Evolutionary conservation across 805 yeast species (phyloP).

Genomic region (Myxozyma vanderwaltii): DNA sequence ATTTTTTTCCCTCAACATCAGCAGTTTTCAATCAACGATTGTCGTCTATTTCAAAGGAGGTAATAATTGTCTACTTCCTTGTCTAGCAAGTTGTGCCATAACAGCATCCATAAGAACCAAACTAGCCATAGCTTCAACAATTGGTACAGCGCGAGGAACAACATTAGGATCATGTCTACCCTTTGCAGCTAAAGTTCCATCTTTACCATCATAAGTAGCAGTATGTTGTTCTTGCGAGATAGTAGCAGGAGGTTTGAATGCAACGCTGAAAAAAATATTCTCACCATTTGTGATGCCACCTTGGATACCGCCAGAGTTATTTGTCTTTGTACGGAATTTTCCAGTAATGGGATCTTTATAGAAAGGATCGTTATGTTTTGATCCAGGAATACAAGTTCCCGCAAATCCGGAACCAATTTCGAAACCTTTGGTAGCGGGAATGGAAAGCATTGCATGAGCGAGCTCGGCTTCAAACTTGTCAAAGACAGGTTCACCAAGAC

Average conservation of each 20-base stretch:
- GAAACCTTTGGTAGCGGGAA: conserved; percentile 97
- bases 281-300: conserved; percentile 99
- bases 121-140: conserved; percentile 98
- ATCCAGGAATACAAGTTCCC: conserved; percentile 89
- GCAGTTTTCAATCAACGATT: neutral
- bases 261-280: conserved; percentile 88
- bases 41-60: neutral
- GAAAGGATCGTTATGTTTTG: conserved; percentile 90
- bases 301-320: conserved; percentile 95
- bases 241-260: conserved; percentile 98
- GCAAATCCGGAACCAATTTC: conserved; percentile 96
- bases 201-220: conserved; percentile 82
- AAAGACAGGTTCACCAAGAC: conserved; percentile 97
- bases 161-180: conserved; percentile 99
- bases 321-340: conserved; percentile 79
- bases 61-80: conserved; percentile 46
- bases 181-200: conserved; percentile 87
- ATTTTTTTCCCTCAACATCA: too few relatives aligned
- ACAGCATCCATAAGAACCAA: conserved; percentile 84
- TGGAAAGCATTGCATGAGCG: conserved; percentile 97
- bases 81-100: conserved; percentile 84
- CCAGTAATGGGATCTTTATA: conserved; percentile 59
- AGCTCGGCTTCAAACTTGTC: conserved; percentile 93
- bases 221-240: conserved; percentile 91
- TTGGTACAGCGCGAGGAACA: conserved; percentile 97